Conservation (phyloP, 2,329 filamentous ascomycete species). For the Fusarium devonianum region DNA sequence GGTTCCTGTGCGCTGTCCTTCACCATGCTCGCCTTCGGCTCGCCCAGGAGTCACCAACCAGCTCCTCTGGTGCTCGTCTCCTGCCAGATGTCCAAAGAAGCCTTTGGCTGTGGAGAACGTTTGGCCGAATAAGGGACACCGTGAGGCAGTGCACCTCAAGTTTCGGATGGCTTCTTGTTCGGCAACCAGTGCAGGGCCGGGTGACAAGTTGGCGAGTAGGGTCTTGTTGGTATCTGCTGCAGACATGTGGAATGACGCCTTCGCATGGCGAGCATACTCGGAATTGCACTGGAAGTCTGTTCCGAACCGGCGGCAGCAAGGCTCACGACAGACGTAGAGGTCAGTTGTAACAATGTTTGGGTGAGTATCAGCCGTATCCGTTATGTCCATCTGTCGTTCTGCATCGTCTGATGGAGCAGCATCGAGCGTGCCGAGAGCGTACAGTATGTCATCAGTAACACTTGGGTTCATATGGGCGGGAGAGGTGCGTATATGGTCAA, state of each 20-base stretch:
- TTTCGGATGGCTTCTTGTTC: constrained; percentile 34
- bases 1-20: neutral
- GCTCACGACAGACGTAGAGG: constrained; percentile 17
- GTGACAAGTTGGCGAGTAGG: neutral
- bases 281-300: constrained; percentile 28
- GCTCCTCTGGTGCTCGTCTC: constrained; percentile 6
- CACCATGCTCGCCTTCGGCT: no score
- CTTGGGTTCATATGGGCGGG: neutral
- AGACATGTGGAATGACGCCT: constrained; percentile 6
- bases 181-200: neutral
- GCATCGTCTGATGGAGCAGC: neutral
- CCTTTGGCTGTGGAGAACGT: constrained; percentile 6
- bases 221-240: constrained; percentile 17
- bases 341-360: neutral
- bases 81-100: constrained; percentile 22
- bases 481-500: constrained; percentile 11
- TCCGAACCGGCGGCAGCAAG: constrained; percentile 26
- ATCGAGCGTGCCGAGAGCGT: neutral
- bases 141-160: constrained; percentile 19
- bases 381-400: neutral
- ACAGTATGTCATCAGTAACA: neutral
- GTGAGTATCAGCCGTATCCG: neutral
- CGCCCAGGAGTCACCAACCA: neutral
- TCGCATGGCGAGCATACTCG: constrained; percentile 26
- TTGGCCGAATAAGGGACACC: constrained; percentile 18